phyloP scores from a whole-genome alignment of 176 grass and related monocot genomes.

The Oryza nivara region DNA sequence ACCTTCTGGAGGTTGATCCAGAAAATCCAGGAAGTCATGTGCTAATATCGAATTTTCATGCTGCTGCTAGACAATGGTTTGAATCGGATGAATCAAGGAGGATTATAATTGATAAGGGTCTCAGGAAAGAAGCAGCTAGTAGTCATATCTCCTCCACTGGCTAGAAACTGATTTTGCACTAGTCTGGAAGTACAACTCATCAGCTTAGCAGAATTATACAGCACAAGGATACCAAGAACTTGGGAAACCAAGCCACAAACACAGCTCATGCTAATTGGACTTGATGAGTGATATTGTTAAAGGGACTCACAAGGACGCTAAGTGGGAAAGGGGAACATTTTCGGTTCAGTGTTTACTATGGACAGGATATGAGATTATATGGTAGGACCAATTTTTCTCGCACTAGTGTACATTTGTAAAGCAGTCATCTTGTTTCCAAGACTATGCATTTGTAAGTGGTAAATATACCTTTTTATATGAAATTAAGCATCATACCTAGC shows the following conservation, averaged over 20 bases:
- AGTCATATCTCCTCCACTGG: constrained; percentile 40
- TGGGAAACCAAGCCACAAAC: background rate
- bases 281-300: background rate
- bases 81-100: constrained; percentile 48
- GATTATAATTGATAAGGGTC: constrained; percentile 45
- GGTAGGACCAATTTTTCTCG: background rate
- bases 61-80: constrained; percentile 47
- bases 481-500: background rate
- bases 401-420: background rate
- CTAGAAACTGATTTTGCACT: constrained; percentile 13
- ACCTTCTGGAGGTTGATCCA: constrained; percentile 44
- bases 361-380: background rate
- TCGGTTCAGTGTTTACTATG: background rate
- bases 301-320: background rate
- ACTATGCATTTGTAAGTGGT: no score
- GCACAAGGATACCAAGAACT: background rate
- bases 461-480: background rate
- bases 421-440: background rate
- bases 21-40: constrained; percentile 58
- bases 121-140: constrained; percentile 59
- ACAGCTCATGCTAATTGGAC: background rate
- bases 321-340: background rate
- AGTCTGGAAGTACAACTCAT: background rate
- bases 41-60: constrained; percentile 62
- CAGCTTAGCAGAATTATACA: background rate